Base-by-base conservation (phyloP, 768 basidiomycete genomes). In the Obba rivulosa region DNA sequence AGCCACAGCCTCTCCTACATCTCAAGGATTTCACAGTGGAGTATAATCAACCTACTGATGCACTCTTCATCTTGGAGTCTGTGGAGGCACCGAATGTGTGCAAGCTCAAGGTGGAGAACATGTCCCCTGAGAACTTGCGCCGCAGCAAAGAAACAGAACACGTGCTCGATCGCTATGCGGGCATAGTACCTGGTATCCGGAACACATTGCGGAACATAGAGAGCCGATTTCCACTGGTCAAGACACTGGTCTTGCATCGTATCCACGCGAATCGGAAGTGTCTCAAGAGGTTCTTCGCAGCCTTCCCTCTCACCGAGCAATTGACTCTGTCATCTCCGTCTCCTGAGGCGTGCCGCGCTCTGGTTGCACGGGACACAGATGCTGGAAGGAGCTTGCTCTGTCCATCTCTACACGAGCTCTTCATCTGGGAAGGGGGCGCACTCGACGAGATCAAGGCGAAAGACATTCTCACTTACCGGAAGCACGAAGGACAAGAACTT, bases 81-180 rank as follows among this genome's bases (percentile, higher is more conserved):
- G 44, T 80, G 25, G 58, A 71, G 45, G 73, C 75, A 14, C 71
- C 73, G 2, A 62, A 62, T 50, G 57, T 73, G 14, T 57, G 49
- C 41, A 54, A 52, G 5, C 61, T 83, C 21, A 56, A 58, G 1
- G 57, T 83, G 4, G 72, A 76, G 48, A 76, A 81, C 51, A 67
- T 68, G 8, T 69, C 64, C 20, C 68, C 67, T 45, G 61, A 66
- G 13, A 66, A 66, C n/a, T 68, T 68, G n/a, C n/a, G n/a, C 8
- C 58, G 72, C 39, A 71, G 78, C 49, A 71, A 67, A 1, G 61
- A 65, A 18, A 48, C 46, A 7, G 53, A 42, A 4, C 40, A 24
- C 9, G 43, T 80, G 18, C 59, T 73, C n/a, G 41, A 46, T 7
- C 54, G 46, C 46, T 36, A 7, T 22, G 41, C 48, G 14, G 21